Evolutionary conservation across 139 green algal genomes (phyloP).

Genomic region (Tetraselmis chui): DNA sequence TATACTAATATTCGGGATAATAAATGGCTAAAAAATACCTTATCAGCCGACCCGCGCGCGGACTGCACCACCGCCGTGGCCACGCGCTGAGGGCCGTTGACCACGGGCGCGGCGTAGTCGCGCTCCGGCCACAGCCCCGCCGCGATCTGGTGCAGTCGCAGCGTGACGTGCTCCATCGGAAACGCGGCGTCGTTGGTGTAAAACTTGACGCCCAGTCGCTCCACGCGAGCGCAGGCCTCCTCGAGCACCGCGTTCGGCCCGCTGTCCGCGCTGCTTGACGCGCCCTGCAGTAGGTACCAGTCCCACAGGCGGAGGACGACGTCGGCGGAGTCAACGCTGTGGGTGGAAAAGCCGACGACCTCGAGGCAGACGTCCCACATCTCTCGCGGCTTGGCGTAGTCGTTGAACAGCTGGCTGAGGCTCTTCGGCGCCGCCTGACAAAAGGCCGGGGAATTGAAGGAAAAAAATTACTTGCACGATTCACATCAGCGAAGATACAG

Average conservation of each 20-base stretch:
- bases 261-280: background rate
- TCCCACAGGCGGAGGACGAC: slow-evolving; percentile 75
- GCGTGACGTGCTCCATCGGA: slow-evolving; percentile 49
- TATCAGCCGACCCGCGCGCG: background rate
- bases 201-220: slow-evolving; percentile 43
- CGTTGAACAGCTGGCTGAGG: slow-evolving; percentile 71
- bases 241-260: slow-evolving; percentile 18
- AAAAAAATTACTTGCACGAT: too few relatives aligned
- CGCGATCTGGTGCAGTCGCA: slow-evolving; percentile 65
- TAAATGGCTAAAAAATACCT: too few relatives aligned
- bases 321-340: slow-evolving; percentile 25
- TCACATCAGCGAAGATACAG: too few relatives aligned
- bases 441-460: too few relatives aligned
- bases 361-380: slow-evolving; percentile 71
- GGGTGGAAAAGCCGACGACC: slow-evolving; percentile 58
- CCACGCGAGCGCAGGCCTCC: slow-evolving; percentile 26
- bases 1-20: too few relatives aligned
- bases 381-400: slow-evolving; percentile 50
- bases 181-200: slow-evolving; percentile 59
- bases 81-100: background rate
- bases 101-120: background rate
- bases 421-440: slow-evolving; percentile 7
- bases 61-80: background rate
- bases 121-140: slow-evolving; percentile 56
- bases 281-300: slow-evolving; percentile 37